These are phyloP conservation scores for Fonsecaea pedrosoi DNA, from an alignment of 2,329 filamentous ascomycete species.

Conservation along the genomic window DNA sequence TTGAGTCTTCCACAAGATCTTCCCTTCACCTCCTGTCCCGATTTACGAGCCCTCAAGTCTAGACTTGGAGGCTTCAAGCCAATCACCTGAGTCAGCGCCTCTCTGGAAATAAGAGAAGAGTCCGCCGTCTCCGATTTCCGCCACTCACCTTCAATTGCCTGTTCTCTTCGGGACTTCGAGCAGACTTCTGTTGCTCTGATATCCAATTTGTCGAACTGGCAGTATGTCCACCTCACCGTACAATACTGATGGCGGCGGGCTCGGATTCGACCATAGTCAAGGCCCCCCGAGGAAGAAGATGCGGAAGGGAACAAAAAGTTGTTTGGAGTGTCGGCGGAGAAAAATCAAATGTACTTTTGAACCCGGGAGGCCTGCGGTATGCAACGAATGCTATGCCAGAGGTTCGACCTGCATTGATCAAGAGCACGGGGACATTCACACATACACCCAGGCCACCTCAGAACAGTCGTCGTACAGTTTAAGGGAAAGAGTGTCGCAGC, in stretches of 20 bases:
- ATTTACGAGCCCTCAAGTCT: neutral
- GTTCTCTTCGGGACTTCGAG: neutral
- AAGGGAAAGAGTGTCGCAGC: constrained; percentile 48
- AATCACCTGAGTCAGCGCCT: neutral
- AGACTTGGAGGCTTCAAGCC: neutral
- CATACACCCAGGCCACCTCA: constrained; percentile 36
- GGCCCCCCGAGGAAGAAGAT: constrained; percentile 51
- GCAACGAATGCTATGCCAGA: constrained; percentile 51
- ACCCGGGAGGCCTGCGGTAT: constrained; percentile 44
- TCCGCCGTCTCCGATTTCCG: neutral
- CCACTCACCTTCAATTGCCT: neutral
- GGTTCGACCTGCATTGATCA: constrained; percentile 51
- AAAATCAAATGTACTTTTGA: constrained; percentile 54
- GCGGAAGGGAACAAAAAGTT: constrained; percentile 54
- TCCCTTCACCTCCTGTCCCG: neutral
- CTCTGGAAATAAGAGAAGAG: neutral
- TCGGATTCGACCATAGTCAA: constrained; percentile 40
- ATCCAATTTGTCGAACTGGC: constrained; percentile 20
- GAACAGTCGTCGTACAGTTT: constrained; percentile 46
- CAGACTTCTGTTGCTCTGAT: neutral
- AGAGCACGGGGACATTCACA: constrained; percentile 45
- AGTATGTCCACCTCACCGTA: constrained; percentile 35
- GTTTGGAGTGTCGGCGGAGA: constrained; percentile 51
- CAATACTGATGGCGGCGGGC: constrained; percentile 25
- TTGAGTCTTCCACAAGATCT: neutral